A percentile compares a stretch with the other conserved stretches of the same genome.
phyloP scores from a whole-genome alignment of 176 grass and related monocot genomes.

The Oryza nivara region DNA sequence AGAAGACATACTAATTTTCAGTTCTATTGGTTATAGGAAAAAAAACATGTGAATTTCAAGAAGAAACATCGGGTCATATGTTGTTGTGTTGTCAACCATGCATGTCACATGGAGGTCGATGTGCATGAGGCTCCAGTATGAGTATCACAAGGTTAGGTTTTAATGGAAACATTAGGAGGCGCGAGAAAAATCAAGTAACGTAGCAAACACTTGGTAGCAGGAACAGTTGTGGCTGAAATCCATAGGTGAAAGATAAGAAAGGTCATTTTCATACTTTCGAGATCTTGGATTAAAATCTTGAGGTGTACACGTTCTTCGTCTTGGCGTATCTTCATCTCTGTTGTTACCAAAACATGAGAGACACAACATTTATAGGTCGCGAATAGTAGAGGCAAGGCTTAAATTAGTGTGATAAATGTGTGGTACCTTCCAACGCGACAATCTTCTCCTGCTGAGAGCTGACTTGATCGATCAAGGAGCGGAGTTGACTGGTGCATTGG shows the following conservation, averaged over 20 bases:
- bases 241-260: slow-evolving; percentile 6
- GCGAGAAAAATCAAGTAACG: slow-evolving; percentile 13
- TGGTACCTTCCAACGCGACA: slow-evolving; percentile 79
- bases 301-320: slow-evolving; percentile 83
- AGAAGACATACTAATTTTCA: not conserved
- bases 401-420: not conserved
- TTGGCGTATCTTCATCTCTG: slow-evolving; percentile 75
- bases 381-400: not conserved
- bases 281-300: slow-evolving; percentile 78
- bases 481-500: slow-evolving; percentile 72
- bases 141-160: slow-evolving; percentile 13
- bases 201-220: not conserved
- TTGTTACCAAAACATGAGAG: slow-evolving; percentile 27
- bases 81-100: slow-evolving; percentile 5
- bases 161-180: not conserved
- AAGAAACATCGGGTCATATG: not conserved
- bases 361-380: not conserved
- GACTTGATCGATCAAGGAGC: slow-evolving; percentile 83
- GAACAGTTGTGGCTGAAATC: not conserved
- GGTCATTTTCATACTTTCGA: slow-evolving; percentile 63
- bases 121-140: not conserved
- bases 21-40: slow-evolving; percentile 11
- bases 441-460: slow-evolving; percentile 91
- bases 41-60: slow-evolving; percentile 1
- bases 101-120: not conserved